Percentiles rank a stretch among this genome's conserved stretches.
Evolutionary conservation across 2,329 filamentous ascomycete genomes (phyloP).

Genomic region (Alternaria hordeiaustralica): DNA sequence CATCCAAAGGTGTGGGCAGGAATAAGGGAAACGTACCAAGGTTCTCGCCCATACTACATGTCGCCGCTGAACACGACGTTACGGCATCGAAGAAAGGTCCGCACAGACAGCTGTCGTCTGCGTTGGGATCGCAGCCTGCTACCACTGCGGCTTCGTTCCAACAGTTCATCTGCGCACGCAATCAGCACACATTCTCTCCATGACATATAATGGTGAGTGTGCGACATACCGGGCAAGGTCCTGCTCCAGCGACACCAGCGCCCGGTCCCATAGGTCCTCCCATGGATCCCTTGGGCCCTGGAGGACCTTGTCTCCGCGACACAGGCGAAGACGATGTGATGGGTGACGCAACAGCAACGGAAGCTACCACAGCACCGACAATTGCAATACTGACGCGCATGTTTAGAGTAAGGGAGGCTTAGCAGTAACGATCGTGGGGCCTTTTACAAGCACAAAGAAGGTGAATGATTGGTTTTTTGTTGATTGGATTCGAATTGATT

Average conservation of each 20-base stretch:
- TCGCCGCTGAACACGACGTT: constrained; percentile 34
- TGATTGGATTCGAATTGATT: neutral
- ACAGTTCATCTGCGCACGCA: constrained; percentile 31
- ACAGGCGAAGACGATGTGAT: constrained; percentile 13
- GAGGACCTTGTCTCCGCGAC: constrained; percentile 4
- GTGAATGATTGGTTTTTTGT: neutral
- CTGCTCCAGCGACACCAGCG: constrained; percentile 22
- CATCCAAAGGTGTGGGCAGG: neutral
- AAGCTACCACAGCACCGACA: constrained; percentile 16
- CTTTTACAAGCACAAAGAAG: neutral
- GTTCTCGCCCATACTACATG: constrained; percentile 40
- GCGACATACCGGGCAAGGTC: constrained; percentile 34
- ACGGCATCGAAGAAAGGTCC: constrained; percentile 43
- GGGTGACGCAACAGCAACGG: constrained; percentile 29
- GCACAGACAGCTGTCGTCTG: constrained; percentile 40
- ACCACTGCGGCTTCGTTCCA: constrained; percentile 41
- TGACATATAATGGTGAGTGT: neutral
- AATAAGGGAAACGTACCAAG: constrained; percentile 31
- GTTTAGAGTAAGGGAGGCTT: neutral
- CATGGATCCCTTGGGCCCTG: constrained; percentile 1
- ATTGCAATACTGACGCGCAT: constrained; percentile 25
- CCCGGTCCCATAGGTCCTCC: constrained; percentile 10
- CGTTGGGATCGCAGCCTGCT: constrained; percentile 40
- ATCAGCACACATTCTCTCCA: constrained; percentile 8
- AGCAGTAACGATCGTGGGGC: constrained; percentile 13